A percentile compares a stretch with the other conserved stretches of the same genome.
phyloP scores from a whole-genome alignment of 495 filamentous ascomycete genomes.

The Penicillium tannophilum region DNA sequence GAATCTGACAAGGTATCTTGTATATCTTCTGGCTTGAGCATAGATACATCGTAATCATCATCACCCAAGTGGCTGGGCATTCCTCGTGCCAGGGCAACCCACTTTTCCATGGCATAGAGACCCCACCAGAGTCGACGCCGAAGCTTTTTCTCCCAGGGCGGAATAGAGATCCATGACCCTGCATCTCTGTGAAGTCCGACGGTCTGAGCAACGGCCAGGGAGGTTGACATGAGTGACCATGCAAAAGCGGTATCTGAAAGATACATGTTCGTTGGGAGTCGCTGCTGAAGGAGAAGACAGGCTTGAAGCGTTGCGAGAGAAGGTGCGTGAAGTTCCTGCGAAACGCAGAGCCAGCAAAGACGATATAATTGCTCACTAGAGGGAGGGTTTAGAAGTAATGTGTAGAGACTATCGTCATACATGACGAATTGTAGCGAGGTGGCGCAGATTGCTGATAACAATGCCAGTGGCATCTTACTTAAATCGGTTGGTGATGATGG shows the following conservation, averaged over 20 bases:
- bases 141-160: slow-evolving; percentile 3
- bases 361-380: slow-evolving; percentile 1
- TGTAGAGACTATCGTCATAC: slow-evolving; percentile 9
- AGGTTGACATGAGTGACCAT: slow-evolving; percentile 8
- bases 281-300: slow-evolving; percentile 9
- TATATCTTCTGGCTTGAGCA: not conserved
- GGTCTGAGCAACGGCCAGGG: slow-evolving; percentile 3
- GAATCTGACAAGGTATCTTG: not conserved
- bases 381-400: slow-evolving; percentile 5
- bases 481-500: not conserved
- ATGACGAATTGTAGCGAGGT: slow-evolving; percentile 9
- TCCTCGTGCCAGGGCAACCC: slow-evolving; percentile 6
- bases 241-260: slow-evolving; percentile 10
- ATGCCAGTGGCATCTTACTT: not conserved
- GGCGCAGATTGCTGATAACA: slow-evolving; percentile 7
- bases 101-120: slow-evolving; percentile 7
- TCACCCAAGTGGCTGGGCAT: slow-evolving; percentile 10
- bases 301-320: slow-evolving; percentile 8
- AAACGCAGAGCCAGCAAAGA: slow-evolving; percentile 5
- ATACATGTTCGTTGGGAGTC: slow-evolving; percentile 12
- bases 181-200: slow-evolving; percentile 8
- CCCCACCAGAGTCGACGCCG: slow-evolving; percentile 12
- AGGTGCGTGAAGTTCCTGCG: slow-evolving; percentile 8
- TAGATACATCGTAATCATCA: slow-evolving; percentile 9
- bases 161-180: not conserved